phyloP scores from a whole-genome alignment of 352 stramenopile genomes.

The Salisapilia sapeloensis region DNA sequence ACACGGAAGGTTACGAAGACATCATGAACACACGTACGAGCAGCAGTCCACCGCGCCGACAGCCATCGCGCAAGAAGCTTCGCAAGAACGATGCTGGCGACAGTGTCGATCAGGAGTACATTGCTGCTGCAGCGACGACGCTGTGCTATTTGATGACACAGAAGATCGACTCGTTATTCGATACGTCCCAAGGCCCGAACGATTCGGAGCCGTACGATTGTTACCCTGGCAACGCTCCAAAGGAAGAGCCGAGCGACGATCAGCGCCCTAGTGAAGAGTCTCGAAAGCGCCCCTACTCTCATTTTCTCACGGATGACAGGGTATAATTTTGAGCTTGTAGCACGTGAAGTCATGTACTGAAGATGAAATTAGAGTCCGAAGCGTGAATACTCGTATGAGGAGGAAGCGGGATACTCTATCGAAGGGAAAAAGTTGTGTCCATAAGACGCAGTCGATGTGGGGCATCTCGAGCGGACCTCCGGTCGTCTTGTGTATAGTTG shows the following conservation, averaged over 20 bases:
- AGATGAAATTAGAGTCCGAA: too few relatives aligned
- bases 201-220: slow-evolving; percentile 63
- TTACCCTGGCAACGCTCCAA: slow-evolving; percentile 14
- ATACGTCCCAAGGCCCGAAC: slow-evolving; percentile 24
- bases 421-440: slow-evolving; percentile 66
- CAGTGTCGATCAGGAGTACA: slow-evolving; percentile 59
- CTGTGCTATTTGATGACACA: slow-evolving; percentile 74
- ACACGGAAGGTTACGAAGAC: background rate
- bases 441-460: too few relatives aligned
- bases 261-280: slow-evolving; percentile 8
- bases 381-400: slow-evolving; percentile 11
- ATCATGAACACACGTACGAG: background rate
- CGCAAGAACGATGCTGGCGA: slow-evolving; percentile 23
- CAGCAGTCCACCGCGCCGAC: slow-evolving; percentile 10
- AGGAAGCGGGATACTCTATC: slow-evolving; percentile 35
- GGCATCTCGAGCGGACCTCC: too few relatives aligned
- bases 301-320: slow-evolving; percentile 48
- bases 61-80: slow-evolving; percentile 32
- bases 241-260: slow-evolving; percentile 5
- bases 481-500: too few relatives aligned
- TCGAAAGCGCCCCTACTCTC: slow-evolving; percentile 56
- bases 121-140: slow-evolving; percentile 55
- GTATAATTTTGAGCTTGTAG: too few relatives aligned
- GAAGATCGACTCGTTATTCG: slow-evolving; percentile 68
- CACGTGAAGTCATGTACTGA: too few relatives aligned